A percentile compares a stretch with the other conserved stretches of the same genome.
Evolutionary conservation across 805 yeast species (phyloP).

Genomic region (Schizosaccharomyces cryophilus): DNA sequence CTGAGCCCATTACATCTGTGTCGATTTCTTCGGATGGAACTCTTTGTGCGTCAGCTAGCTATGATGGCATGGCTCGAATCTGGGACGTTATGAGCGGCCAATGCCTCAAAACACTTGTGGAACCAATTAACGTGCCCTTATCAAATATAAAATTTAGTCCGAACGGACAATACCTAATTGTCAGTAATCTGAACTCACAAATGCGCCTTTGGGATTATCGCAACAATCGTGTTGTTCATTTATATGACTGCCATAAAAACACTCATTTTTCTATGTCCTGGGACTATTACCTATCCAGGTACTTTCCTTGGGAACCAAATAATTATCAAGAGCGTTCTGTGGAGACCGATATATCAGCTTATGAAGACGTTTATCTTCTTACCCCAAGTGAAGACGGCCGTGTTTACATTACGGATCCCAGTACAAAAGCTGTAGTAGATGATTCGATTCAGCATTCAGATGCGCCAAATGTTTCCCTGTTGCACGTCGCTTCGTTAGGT

Average conservation of each 20-base stretch:
- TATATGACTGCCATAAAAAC: constrained; percentile 18
- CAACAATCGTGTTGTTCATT: constrained; percentile 55
- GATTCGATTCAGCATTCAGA: neutral
- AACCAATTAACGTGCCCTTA: constrained; percentile 40
- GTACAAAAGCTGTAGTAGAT: neutral
- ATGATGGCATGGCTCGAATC: constrained; percentile 71
- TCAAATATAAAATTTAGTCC: constrained; percentile 52
- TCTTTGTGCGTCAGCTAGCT: constrained; percentile 61
- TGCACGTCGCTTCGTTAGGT: neutral
- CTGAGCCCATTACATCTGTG: constrained; percentile 64
- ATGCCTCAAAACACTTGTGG: constrained; percentile 70
- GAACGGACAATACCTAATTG: constrained; percentile 60
- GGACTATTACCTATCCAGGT: neutral
- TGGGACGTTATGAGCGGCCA: constrained; percentile 80
- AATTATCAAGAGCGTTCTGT: neutral
- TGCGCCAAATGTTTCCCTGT: neutral
- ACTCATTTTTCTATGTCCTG: neutral
- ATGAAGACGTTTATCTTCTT: neutral
- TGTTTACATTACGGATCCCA: neutral
- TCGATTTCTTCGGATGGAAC: constrained; percentile 59
- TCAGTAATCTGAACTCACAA: constrained; percentile 59
- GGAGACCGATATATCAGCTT: neutral
- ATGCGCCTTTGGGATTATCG: constrained; percentile 75
- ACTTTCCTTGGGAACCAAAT: neutral
- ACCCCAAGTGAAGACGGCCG: neutral